phyloP scores from a whole-genome alignment of 345 rosid genomes.

The Eucalyptus polybractea region DNA sequence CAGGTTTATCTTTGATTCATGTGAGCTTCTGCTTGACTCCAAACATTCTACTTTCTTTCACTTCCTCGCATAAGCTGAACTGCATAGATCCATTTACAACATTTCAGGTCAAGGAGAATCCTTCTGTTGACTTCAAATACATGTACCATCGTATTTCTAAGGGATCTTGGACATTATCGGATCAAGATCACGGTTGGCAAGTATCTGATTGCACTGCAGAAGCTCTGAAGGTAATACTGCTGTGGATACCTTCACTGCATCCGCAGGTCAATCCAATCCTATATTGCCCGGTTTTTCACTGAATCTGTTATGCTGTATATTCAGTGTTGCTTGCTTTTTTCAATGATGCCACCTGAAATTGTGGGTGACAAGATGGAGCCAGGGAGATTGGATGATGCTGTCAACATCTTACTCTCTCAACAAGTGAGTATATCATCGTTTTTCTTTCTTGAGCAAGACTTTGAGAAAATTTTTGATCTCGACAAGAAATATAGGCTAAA shows the following conservation, averaged over 20 bases:
- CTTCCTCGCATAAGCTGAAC: background rate
- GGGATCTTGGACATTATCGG: slow-evolving; percentile 37
- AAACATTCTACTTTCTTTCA: background rate
- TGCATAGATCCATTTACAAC: background rate
- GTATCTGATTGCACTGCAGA: slow-evolving; percentile 35
- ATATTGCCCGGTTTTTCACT: background rate
- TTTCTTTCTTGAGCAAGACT: background rate
- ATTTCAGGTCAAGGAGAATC: slow-evolving; percentile 18
- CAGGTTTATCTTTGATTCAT: slow-evolving; percentile 14
- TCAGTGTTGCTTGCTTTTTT: slow-evolving; percentile 30
- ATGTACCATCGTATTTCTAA: slow-evolving; percentile 24
- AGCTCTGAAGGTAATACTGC: slow-evolving; percentile 12
- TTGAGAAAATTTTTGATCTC: background rate
- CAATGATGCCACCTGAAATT: slow-evolving; percentile 24
- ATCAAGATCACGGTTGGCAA: slow-evolving; percentile 38
- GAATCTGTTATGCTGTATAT: background rate
- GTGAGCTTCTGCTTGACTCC: background rate
- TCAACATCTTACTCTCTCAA: slow-evolving; percentile 27
- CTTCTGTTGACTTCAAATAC: slow-evolving; percentile 18
- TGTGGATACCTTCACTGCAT: background rate
- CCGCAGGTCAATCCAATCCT: background rate
- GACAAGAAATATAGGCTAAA: background rate
- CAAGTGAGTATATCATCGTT: slow-evolving; percentile 12
- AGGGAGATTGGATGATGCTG: slow-evolving; percentile 27
- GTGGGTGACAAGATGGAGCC: slow-evolving; percentile 34